phyloP scores from a whole-genome alignment of 768 basidiomycete genomes.

The Trametes meyenii region DNA sequence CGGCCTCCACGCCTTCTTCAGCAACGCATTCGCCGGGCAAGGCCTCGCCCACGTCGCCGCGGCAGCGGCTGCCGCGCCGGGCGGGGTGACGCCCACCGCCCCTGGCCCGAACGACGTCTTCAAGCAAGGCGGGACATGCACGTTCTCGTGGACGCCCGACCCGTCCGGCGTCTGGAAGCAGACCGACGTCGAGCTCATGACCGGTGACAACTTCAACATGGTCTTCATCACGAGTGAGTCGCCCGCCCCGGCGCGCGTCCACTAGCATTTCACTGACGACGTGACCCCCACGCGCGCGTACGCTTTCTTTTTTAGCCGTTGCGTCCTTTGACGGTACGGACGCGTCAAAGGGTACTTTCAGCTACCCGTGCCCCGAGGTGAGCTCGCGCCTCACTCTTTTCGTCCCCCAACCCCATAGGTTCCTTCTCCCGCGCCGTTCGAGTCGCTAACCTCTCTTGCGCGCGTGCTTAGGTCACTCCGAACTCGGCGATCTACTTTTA shows the following conservation, averaged over 20 bases:
- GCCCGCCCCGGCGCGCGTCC: neutral
- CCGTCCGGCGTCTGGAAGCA: conserved; percentile 62
- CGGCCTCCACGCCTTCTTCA: neutral
- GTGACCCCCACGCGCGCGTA: neutral
- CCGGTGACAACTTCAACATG: conserved; percentile 74
- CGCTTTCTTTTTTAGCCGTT: conserved; percentile 53
- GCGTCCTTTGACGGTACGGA: conserved; percentile 68
- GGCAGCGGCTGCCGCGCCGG: neutral
- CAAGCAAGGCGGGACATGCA: conserved; percentile 58
- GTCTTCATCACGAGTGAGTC: conserved; percentile 43
- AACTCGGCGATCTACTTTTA: conserved; percentile 82
- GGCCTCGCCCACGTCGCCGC: conserved; percentile 7
- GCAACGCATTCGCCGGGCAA: conserved; percentile 1
- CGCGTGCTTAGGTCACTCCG: conserved; percentile 53
- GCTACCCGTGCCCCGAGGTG: conserved; percentile 70
- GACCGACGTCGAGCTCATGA: conserved; percentile 81
- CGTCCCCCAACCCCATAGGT: neutral
- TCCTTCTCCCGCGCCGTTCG: neutral
- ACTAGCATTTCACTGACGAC: neutral
- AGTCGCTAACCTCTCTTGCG: neutral
- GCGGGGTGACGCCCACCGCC: conserved; percentile 44
- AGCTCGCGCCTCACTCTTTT: conserved; percentile 23
- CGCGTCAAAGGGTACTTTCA: conserved; percentile 45
- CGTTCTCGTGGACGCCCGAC: conserved; percentile 63
- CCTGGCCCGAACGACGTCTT: conserved; percentile 63